Conservation (phyloP, 176 grass and related monocot species). For the Eremochloa ophiuroides region DNA sequence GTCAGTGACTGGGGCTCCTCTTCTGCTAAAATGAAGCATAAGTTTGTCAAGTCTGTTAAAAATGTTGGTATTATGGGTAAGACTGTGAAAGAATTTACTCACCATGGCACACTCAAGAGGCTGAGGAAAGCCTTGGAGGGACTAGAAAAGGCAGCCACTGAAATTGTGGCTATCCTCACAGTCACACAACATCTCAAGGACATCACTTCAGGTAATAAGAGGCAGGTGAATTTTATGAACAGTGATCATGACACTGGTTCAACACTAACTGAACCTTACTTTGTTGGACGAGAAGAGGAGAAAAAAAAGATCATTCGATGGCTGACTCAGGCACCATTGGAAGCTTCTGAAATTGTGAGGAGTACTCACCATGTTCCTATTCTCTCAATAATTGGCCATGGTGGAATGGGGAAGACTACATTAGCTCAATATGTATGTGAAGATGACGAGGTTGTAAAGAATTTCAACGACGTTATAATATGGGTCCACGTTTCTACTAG, state of each 20-base stretch:
- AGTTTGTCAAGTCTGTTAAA: conserved; percentile 29
- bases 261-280: neutral
- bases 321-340: neutral
- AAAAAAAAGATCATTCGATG: neutral
- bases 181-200: neutral
- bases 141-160: conserved; percentile 21
- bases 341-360: neutral
- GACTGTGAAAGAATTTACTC: neutral
- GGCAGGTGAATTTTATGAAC: neutral
- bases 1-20: conserved; percentile 30
- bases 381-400: conserved; percentile 23
- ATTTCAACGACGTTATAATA: conserved; percentile 32
- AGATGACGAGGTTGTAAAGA: neutral
- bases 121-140: conserved; percentile 29
- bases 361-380: neutral
- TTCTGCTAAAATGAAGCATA: conserved; percentile 18
- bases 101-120: conserved; percentile 6
- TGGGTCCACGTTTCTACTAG: conserved; percentile 20
- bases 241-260: conserved; percentile 18
- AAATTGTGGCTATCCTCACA: neutral
- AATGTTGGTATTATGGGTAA: neutral
- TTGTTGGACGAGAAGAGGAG: conserved; percentile 29
- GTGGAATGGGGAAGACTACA: conserved; percentile 58
- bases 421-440: conserved; percentile 30
- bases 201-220: neutral